Conservation (phyloP, 2,329 filamentous ascomycete species). For the Trichoderma polysporum region DNA sequence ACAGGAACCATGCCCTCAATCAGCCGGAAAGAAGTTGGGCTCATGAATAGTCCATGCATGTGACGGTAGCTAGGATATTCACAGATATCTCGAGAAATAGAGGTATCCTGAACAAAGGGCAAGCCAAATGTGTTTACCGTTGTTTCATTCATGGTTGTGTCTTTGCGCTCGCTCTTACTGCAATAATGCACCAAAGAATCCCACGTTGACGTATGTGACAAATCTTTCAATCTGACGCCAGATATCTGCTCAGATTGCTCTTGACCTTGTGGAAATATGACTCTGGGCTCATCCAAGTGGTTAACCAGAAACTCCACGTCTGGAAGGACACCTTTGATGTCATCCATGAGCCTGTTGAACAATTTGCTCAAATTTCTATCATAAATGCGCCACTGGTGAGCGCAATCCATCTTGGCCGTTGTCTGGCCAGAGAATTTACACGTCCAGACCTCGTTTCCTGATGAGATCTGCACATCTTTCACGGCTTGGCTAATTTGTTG, state of each 20-base stretch:
- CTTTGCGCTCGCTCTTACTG: background rate
- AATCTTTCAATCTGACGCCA: constrained; percentile 27
- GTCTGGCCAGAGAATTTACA: constrained; percentile 33
- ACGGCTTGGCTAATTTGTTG: constrained; percentile 34
- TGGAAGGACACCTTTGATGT: constrained; percentile 32
- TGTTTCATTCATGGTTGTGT: background rate
- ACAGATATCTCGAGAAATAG: background rate
- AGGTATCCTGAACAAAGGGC: constrained; percentile 39
- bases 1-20: constrained; percentile 45
- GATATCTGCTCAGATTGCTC: background rate
- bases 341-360: constrained; percentile 35
- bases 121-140: constrained; percentile 29
- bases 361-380: constrained; percentile 35
- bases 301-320: constrained; percentile 46
- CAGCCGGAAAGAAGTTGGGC: constrained; percentile 35
- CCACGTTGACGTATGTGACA: constrained; percentile 34
- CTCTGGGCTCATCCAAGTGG: constrained; percentile 48
- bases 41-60: background rate
- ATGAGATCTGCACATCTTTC: constrained; percentile 25
- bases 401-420: constrained; percentile 34
- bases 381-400: constrained; percentile 33
- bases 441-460: constrained; percentile 37
- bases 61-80: background rate
- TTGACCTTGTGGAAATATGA: constrained; percentile 32
- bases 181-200: constrained; percentile 35